Conservation (phyloP, 129 eudicot species). For the Lactuca sativa region DNA sequence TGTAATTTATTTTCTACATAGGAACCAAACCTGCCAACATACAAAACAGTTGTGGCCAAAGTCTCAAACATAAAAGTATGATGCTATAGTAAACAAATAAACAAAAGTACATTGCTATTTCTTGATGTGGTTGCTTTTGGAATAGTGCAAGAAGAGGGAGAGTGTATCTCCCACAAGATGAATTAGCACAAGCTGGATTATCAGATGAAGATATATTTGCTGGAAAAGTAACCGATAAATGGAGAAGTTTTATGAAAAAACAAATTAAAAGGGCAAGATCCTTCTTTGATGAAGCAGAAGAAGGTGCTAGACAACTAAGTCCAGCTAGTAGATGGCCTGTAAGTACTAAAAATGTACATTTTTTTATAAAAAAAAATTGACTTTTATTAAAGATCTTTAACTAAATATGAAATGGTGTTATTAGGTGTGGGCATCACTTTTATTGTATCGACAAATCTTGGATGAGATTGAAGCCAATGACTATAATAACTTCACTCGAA, state of each 20-base stretch:
- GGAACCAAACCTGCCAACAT: too few relatives aligned
- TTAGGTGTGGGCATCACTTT: conserved; percentile 97
- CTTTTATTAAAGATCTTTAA: background rate
- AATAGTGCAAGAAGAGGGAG: conserved; percentile 93
- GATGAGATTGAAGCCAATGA: conserved; percentile 98
- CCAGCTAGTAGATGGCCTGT: conserved; percentile 99
- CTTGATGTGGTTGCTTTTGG: conserved; percentile 25
- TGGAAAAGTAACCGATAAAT: conserved; percentile 91
- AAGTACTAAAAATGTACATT: conserved; percentile 28
- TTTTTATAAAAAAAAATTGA: background rate
- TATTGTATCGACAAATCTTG: conserved; percentile 75
- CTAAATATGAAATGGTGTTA: conserved; percentile 19
- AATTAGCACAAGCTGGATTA: conserved; percentile 87
- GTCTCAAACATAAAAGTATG: too few relatives aligned
- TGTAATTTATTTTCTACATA: too few relatives aligned
- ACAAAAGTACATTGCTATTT: too few relatives aligned
- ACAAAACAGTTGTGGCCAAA: too few relatives aligned
- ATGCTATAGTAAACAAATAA: too few relatives aligned
- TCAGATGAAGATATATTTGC: conserved; percentile 96
- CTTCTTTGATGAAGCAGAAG: conserved; percentile 92
- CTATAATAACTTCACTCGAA: conserved; percentile 84
- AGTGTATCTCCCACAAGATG: conserved; percentile 94
- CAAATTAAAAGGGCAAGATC: conserved; percentile 91
- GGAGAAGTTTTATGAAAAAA: conserved; percentile 93
- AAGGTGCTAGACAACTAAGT: conserved; percentile 85